phyloP scores from a whole-genome alignment of 768 basidiomycete genomes.

The Lyophyllum decastes region DNA sequence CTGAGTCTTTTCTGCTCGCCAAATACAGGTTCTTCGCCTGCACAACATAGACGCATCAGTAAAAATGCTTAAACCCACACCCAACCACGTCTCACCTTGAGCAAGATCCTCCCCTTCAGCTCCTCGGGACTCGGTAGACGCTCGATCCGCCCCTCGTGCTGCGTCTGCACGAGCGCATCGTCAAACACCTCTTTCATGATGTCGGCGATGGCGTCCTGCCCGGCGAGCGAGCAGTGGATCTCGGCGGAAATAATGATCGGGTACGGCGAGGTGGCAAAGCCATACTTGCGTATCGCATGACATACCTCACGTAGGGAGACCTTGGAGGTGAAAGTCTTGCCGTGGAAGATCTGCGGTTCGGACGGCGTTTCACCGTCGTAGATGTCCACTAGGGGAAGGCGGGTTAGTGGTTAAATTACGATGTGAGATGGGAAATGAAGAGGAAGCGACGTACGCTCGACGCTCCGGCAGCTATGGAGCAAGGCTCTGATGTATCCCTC shows the following conservation, averaged over 20 bases:
- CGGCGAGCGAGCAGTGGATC: slow-evolving; percentile 76
- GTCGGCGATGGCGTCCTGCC: slow-evolving; percentile 50
- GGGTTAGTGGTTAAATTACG: neutral
- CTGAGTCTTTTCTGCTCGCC: slow-evolving; percentile 18
- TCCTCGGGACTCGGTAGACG: slow-evolving; percentile 86
- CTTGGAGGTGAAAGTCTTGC: slow-evolving; percentile 88
- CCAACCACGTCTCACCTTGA: slow-evolving; percentile 60
- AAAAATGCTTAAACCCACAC: neutral
- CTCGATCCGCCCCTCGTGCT: slow-evolving; percentile 46
- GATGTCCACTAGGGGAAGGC: slow-evolving; percentile 74
- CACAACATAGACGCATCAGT: neutral
- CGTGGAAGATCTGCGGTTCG: slow-evolving; percentile 91
- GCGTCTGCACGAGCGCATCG: slow-evolving; percentile 34
- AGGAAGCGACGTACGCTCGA: slow-evolving; percentile 67
- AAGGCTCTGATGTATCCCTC: slow-evolving; percentile 93
- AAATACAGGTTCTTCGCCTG: slow-evolving; percentile 81
- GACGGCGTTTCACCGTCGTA: slow-evolving; percentile 71
- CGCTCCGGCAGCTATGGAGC: slow-evolving; percentile 86
- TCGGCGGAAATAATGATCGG: slow-evolving; percentile 98
- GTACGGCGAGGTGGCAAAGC: slow-evolving; percentile 91
- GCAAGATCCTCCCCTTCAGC: slow-evolving; percentile 73
- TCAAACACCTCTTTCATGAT: slow-evolving; percentile 52
- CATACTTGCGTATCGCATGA: slow-evolving; percentile 86
- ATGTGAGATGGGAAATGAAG: neutral
- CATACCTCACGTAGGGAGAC: slow-evolving; percentile 84